These are phyloP conservation scores for Myxozyma lipomycoides DNA, from an alignment of 805 yeast genomes.

Conservation along the genomic window DNA sequence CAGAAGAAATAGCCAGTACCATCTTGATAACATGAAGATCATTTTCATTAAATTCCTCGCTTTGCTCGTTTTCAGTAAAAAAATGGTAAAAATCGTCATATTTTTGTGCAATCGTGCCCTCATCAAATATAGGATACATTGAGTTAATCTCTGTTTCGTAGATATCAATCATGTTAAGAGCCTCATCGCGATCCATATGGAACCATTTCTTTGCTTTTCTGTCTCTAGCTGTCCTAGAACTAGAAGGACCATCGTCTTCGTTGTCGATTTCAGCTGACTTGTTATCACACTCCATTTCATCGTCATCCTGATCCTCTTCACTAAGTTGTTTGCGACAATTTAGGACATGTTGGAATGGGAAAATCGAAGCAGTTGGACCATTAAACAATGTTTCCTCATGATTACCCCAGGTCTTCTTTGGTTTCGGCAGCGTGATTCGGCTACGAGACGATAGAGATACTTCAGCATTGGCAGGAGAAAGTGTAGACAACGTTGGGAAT, in stretches of 20 bases:
- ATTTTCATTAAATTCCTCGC: neutral
- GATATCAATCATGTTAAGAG: slow-evolving; percentile 17
- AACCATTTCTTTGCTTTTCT: slow-evolving; percentile 3
- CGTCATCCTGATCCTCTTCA: slow-evolving; percentile 5
- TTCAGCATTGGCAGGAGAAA: slow-evolving; percentile 3
- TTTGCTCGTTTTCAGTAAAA: neutral
- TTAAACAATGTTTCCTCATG: slow-evolving; percentile 8
- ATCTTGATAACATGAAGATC: slow-evolving; percentile 19
- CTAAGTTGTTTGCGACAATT: neutral
- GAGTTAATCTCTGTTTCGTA: slow-evolving; percentile 31
- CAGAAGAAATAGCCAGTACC: slow-evolving; percentile 29
- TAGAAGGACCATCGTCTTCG: neutral
- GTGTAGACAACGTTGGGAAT: slow-evolving; percentile 10
- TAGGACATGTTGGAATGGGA: slow-evolving; percentile 8
- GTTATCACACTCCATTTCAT: slow-evolving; percentile 1
- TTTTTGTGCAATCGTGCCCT: slow-evolving; percentile 22
- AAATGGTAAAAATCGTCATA: slow-evolving; percentile 19
- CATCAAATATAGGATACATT: slow-evolving; percentile 32
- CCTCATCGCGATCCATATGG: slow-evolving; percentile 16
- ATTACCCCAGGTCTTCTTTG: slow-evolving; percentile 9
- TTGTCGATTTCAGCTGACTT: slow-evolving; percentile 3
- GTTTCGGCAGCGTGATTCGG: slow-evolving; percentile 5
- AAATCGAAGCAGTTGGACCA: slow-evolving; percentile 11
- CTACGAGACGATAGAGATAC: neutral
- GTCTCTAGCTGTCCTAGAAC: neutral